Evolutionary conservation across 2,329 filamentous ascomycete species (phyloP).

Genomic region (Sporothrix globosa): DNA sequence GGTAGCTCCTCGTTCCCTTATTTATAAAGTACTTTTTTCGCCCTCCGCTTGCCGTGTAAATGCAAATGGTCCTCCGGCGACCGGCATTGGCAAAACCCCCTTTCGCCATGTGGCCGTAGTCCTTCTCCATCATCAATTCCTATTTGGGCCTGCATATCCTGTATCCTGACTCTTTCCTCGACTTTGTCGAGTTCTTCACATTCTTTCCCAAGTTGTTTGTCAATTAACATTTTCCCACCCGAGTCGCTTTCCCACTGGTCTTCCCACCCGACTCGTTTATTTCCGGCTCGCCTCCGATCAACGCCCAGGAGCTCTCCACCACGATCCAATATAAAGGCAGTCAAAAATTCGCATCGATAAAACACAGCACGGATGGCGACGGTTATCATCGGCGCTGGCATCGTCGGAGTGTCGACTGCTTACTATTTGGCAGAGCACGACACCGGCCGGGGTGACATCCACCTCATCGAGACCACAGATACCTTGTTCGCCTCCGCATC

Average conservation of each 20-base stretch:
- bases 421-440: constrained; percentile 66
- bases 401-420: constrained; percentile 71
- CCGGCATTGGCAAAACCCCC: not conserved
- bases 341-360: too few relatives aligned
- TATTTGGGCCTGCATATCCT: not conserved
- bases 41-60: not conserved
- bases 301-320: not conserved
- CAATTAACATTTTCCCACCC: too few relatives aligned
- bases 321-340: too few relatives aligned
- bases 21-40: not conserved
- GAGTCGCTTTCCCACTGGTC: too few relatives aligned
- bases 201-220: too few relatives aligned
- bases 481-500: constrained; percentile 73
- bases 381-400: constrained; percentile 69
- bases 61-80: not conserved
- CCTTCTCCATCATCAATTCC: not conserved
- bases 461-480: constrained; percentile 52
- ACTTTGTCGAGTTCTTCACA: not conserved
- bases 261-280: not conserved
- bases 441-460: constrained; percentile 42
- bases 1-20: constrained; percentile 10
- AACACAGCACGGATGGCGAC: constrained; percentile 50
- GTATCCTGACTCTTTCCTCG: not conserved
- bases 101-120: not conserved
- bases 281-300: constrained; percentile 5